A percentile compares a stretch with the other conserved stretches of the same genome.
Evolutionary conservation across 176 grass and related monocot genomes (phyloP).

Genomic region (Rhynchospora tenuis): DNA sequence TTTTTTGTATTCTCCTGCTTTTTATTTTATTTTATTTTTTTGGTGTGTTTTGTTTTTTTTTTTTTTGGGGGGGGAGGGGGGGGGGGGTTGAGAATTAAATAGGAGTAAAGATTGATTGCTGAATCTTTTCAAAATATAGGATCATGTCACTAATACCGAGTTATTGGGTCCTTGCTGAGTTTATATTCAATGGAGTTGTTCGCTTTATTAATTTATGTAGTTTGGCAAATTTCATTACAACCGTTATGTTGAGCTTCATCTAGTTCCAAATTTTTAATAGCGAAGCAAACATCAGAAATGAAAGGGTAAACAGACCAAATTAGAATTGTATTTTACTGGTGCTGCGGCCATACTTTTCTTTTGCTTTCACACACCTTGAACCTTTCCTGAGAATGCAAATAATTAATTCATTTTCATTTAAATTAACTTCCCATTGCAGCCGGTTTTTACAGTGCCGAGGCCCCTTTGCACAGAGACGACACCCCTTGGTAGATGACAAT

Average conservation of each 20-base stretch:
- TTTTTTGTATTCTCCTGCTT: background rate
- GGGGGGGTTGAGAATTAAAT: too few relatives aligned
- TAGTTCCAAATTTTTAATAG: background rate
- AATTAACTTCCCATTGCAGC: constrained; percentile 44
- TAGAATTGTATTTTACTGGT: background rate
- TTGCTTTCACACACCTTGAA: background rate
- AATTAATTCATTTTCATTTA: background rate
- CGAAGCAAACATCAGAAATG: background rate
- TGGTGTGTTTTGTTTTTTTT: background rate
- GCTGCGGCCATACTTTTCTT: constrained; percentile 6
- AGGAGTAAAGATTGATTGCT: background rate
- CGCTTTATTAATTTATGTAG: too few relatives aligned
- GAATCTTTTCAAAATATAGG: background rate
- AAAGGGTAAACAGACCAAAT: background rate
- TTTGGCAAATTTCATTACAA: background rate
- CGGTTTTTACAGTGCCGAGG: constrained; percentile 89
- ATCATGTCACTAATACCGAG: background rate
- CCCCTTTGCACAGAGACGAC: constrained; percentile 75
- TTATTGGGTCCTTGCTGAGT: background rate
- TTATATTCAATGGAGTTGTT: background rate
- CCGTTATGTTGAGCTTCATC: background rate
- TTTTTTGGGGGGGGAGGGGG: background rate
- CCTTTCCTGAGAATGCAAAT: background rate
- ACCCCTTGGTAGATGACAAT: constrained; percentile 61
- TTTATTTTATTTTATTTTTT: background rate